phyloP scores from a whole-genome alignment of 768 basidiomycete genomes.

The Mycena epipterygia region DNA sequence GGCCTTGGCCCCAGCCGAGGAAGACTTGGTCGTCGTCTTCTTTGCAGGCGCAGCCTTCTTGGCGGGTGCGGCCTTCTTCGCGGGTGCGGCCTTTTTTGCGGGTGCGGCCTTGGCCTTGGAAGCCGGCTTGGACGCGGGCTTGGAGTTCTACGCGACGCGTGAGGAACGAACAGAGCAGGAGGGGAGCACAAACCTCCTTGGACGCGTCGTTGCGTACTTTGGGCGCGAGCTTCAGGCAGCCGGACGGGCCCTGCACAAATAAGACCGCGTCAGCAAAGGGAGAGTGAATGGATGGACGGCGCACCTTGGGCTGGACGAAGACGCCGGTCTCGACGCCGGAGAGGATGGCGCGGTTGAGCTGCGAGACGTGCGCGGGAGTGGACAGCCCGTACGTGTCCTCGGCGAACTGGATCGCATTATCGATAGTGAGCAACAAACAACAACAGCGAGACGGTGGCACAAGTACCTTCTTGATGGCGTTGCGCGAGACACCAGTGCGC shows the following conservation, averaged over 20 bases:
- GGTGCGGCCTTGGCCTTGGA: neutral
- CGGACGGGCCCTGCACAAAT: constrained; percentile 56
- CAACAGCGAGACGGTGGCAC: neutral
- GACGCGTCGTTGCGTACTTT: constrained; percentile 48
- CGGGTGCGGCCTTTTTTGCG: neutral
- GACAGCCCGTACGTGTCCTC: constrained; percentile 86
- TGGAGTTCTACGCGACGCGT: constrained; percentile 7
- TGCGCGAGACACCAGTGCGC: constrained; percentile 71
- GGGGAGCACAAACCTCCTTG: constrained; percentile 16
- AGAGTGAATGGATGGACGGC: neutral
- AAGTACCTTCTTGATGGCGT: constrained; percentile 85
- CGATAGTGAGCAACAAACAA: constrained; percentile 33
- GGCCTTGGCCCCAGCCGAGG: constrained; percentile 20
- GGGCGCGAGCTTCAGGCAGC: constrained; percentile 75
- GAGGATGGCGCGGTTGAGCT: constrained; percentile 82
- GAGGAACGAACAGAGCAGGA: neutral
- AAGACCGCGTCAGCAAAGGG: neutral
- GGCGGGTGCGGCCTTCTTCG: neutral
- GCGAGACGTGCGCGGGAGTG: constrained; percentile 73
- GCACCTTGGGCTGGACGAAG: constrained; percentile 51
- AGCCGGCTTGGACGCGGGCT: constrained; percentile 17
- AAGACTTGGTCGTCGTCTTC: constrained; percentile 14
- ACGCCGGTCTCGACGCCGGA: constrained; percentile 69
- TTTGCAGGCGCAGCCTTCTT: constrained; percentile 15
- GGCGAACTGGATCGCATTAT: constrained; percentile 75